A percentile compares a stretch with the other conserved stretches of the same genome.
Evolutionary conservation across 352 stramenopile genomes (phyloP).

Genomic region (Globisporangium spinosum): DNA sequence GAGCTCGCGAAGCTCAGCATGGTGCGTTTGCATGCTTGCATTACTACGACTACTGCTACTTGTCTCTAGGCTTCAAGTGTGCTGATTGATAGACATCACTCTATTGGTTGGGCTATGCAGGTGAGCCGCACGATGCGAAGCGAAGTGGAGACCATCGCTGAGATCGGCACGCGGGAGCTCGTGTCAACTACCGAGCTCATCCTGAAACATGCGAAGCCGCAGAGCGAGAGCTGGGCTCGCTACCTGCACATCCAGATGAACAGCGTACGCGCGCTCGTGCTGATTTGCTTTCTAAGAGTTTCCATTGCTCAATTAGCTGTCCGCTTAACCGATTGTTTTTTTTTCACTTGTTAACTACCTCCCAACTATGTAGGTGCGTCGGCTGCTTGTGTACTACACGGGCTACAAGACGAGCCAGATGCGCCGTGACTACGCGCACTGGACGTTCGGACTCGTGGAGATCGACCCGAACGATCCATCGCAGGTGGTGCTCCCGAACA

Average conservation of each 20-base stretch:
- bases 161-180: constrained; percentile 40
- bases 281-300: not conserved
- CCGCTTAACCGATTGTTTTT: not conserved
- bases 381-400: constrained; percentile 82
- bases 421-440: constrained; percentile 55
- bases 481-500: constrained; percentile 58
- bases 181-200: constrained; percentile 29
- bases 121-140: constrained; percentile 37
- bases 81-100: not conserved
- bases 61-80: not conserved
- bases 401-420: constrained; percentile 76
- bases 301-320: not conserved
- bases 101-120: constrained; percentile 24
- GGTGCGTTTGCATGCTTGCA: constrained; percentile 29
- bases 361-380: constrained; percentile 37
- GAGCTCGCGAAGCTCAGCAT: constrained; percentile 53
- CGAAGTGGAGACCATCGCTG: constrained; percentile 50
- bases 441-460: constrained; percentile 65
- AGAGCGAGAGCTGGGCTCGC: constrained; percentile 51
- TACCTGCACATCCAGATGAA: constrained; percentile 75
- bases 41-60: constrained; percentile 1
- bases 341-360: not conserved
- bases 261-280: constrained; percentile 33
- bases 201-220: constrained; percentile 43
- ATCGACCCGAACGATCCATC: constrained; percentile 78